phyloP scores from a whole-genome alignment of 2,329 filamentous ascomycete genomes.

The Setomelanomma holmii region DNA sequence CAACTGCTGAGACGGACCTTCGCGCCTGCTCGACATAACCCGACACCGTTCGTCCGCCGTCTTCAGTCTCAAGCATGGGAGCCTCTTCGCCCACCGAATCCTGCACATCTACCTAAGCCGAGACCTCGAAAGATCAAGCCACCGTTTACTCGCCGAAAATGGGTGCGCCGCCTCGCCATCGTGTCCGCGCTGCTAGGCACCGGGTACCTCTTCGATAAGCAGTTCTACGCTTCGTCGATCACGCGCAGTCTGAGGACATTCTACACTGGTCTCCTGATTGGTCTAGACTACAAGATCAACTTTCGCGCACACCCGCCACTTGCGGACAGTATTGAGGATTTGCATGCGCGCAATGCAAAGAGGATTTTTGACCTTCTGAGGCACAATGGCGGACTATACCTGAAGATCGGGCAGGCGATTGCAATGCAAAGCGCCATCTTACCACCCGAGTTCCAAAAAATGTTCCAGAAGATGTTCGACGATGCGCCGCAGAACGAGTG shows the following conservation, averaged over 20 bases:
- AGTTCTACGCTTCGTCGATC: conserved; percentile 80
- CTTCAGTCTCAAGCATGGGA: conserved; percentile 50
- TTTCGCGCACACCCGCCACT: conserved; percentile 81
- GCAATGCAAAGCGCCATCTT: conserved; percentile 97
- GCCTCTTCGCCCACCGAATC: conserved; percentile 70
- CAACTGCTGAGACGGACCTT: conserved; percentile 28
- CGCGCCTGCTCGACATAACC: conserved; percentile 16
- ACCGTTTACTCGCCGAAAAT: conserved; percentile 74
- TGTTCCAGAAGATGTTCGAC: conserved; percentile 97
- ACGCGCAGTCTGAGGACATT: conserved; percentile 84
- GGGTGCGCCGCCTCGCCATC: conserved; percentile 75
- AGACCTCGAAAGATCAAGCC: conserved; percentile 66
- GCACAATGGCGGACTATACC: conserved; percentile 88
- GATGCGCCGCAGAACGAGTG: conserved; percentile 94
- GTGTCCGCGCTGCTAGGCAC: conserved; percentile 65
- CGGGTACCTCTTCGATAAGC: conserved; percentile 72
- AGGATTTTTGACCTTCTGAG: conserved; percentile 81
- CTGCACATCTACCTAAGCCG: conserved; percentile 71
- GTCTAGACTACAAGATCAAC: conserved; percentile 95
- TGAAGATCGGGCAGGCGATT: conserved; percentile 98
- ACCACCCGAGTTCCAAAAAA: conserved; percentile 92
- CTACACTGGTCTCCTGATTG: conserved; percentile 77
- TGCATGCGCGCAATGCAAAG: conserved; percentile 85
- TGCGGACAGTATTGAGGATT: conserved; percentile 74
- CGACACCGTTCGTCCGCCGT: conserved; percentile 30